These are phyloP conservation scores for Flaveria linearis DNA, from an alignment of 129 eudicot species.

Conservation along the genomic window DNA sequence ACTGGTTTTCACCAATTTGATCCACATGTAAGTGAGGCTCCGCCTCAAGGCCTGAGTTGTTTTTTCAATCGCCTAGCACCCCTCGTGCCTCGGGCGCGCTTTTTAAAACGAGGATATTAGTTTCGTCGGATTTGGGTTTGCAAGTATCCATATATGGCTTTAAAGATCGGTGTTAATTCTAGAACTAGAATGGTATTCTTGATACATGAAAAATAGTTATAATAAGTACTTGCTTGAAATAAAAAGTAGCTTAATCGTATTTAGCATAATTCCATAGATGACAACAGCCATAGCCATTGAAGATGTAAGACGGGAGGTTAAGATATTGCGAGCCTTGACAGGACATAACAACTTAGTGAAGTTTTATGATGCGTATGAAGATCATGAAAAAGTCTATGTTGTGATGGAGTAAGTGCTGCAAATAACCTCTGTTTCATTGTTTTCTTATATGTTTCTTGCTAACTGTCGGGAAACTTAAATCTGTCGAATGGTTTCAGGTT, in stretches of 20 bases:
- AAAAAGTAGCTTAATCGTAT: background rate
- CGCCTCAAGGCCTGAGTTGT: too few species aligned
- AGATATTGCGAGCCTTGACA: constrained; percentile 74
- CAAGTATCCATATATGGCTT: too few species aligned
- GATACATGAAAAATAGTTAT: background rate
- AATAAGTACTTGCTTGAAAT: background rate
- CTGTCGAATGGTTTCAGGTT: constrained; percentile 42
- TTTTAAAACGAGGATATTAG: too few species aligned
- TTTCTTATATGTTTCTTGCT: background rate
- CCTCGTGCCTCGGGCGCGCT: too few species aligned
- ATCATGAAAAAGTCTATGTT: constrained; percentile 73
- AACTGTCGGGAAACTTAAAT: constrained; percentile 6
- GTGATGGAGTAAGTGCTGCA: constrained; percentile 84
- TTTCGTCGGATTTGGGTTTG: too few species aligned
- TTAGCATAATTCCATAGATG: constrained; percentile 51
- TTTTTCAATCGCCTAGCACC: too few species aligned
- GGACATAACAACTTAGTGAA: constrained; percentile 83
- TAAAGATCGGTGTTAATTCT: too few species aligned
- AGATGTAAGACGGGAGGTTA: constrained; percentile 93
- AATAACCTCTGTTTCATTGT: background rate
- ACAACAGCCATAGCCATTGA: constrained; percentile 94
- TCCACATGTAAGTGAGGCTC: too few species aligned
- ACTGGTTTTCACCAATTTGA: too few species aligned
- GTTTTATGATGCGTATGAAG: constrained; percentile 88
- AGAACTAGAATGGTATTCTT: too few species aligned